Evolutionary conservation across 2,329 filamentous ascomycete genomes (phyloP).

Genomic region (Paracorniculantispora psalliotae): DNA sequence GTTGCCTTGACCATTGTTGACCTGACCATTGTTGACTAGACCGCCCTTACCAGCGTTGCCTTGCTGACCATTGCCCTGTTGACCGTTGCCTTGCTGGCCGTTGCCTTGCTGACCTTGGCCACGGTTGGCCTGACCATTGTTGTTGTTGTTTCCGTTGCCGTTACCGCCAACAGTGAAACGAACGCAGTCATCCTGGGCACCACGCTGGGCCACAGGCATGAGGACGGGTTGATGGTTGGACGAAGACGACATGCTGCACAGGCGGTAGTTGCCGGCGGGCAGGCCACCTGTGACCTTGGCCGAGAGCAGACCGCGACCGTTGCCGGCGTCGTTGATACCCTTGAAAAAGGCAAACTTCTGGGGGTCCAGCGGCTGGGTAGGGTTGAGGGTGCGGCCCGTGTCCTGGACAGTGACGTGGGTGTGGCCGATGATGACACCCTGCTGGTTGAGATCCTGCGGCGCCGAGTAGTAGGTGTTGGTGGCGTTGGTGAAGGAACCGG

Average conservation of each 20-base stretch:
- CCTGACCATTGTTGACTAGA: conserved; percentile 18
- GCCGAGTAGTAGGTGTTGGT: conserved; percentile 56
- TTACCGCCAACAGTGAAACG: conserved; percentile 48
- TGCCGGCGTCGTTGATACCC: conserved; percentile 58
- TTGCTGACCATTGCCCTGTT: conserved; percentile 13
- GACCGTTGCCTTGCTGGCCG: conserved; percentile 6
- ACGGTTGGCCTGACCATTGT: conserved; percentile 19
- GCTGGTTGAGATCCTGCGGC: conserved; percentile 46
- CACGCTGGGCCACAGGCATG: conserved; percentile 63
- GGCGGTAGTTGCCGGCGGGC: conserved; percentile 57
- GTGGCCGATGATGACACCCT: conserved; percentile 52
- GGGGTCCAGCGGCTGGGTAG: conserved; percentile 47
- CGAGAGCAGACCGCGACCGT: conserved; percentile 49
- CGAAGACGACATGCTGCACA: conserved; percentile 59
- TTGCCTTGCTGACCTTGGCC: conserved; percentile 13
- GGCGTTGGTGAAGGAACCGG: conserved; percentile 59
- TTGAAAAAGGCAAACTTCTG: conserved; percentile 58
- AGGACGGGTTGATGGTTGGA: conserved; percentile 62
- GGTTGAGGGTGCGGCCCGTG: conserved; percentile 46
- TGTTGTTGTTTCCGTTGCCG: conserved; percentile 20
- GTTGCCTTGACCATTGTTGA: conserved; percentile 10
- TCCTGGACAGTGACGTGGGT: conserved; percentile 56
- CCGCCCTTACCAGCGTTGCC: conserved; percentile 6
- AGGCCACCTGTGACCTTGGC: conserved; percentile 54
- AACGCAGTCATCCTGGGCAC: conserved; percentile 60